Evolutionary conservation across 208 protist genomes (phyloP), one percentile per base, ranked within the genome.

Genomic region (Crithidia expoeki): DNA sequence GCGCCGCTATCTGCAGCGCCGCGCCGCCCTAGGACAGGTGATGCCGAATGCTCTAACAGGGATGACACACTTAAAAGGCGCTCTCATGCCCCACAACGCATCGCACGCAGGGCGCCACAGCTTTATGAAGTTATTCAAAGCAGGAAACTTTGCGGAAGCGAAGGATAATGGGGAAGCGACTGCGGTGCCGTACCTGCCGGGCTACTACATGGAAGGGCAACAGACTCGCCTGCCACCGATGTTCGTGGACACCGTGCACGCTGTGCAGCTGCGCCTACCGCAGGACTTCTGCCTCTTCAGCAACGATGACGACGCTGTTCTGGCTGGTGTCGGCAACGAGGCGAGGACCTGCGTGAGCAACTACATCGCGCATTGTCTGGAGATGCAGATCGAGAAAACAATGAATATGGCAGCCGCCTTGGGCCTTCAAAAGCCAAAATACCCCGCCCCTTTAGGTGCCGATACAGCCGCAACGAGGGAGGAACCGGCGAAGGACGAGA

Each of bases 201-300:
- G 84, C 44, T 95, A 93, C 73, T 63, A 84, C 34, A 68, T 81
- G 14, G 90, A 95, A 52, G 86, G 85, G 1, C 81, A 72, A 17
- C 74, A 84, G 32, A 44, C 52, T 32, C 86, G 90, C 17, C 70
- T 86, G 17, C 67, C 81, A n/a, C 86, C 90, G 28, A 52, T 75
- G 59, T 75, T 83, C 30, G 23, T 27, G 25, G 85, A 94, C 77
- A 84, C 79, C 2, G 25, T 86, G 11, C 63, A 47, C 32, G 79
- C 84, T 23, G 32, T 89, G 57, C 72, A 88, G 42, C 80, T 94
- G 16, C 62, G 59, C 36, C 79, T 90, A 30, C 85, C 86, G 21
- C 66, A 90, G 2, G 88, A 95, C 71, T 92, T 85, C 72, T 78
- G 66, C 21, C 76, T 90, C n/a, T 89, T 79, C 52, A 81, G 84